Base-by-base conservation (phyloP, 768 basidiomycete species). In the Exsudoporus frostii region DNA sequence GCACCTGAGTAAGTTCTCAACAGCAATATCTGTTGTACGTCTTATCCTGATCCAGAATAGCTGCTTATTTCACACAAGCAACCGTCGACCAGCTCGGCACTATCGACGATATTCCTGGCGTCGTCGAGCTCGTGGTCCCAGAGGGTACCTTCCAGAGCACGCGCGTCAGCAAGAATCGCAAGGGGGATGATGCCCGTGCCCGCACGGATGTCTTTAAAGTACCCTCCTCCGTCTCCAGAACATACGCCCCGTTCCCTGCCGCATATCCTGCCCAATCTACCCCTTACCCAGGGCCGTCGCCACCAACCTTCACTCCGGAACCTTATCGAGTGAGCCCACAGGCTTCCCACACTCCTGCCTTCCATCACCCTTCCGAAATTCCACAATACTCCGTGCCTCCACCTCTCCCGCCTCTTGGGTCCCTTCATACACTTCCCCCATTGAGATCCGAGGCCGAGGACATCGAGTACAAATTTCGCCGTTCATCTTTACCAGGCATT, bases 1-100 rank as follows among this genome's bases (percentile, higher is more conserved):
- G 90, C 90, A 91, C 67, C 74, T 92, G 38, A 90, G 89, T 90
- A 65, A 67, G 83, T 73, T 44, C 36, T 54, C 22, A 54, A 38
- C 44, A n/a, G n/a, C 30, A 17, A 14, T 29, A 30, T 50, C 33
- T 24, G 15, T 45, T 39, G n/a, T 45, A 36, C 34, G 29, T 48
- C 48, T 45, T 46, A 50, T 60, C 60, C 63, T 69, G 40, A 69
- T 52, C 45, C n/a, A 51, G 45, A 55, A 54, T 69, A 91, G 90
- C 87, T 66, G 88, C 90, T 5, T 92, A 92, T 69, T 92, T 90
- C 65, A 88, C 90, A 27, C 87, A 89, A 58, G 73, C 78, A 5
- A 88, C 86, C 0, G 82, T 90, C 25, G 86, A 89, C 65, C 74
- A 82, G 39, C 75, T 92, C 34, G 77, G 80, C 41, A 86, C 84